Base-by-base conservation (phyloP, 306 rosid species). In the Quercus dentata region DNA sequence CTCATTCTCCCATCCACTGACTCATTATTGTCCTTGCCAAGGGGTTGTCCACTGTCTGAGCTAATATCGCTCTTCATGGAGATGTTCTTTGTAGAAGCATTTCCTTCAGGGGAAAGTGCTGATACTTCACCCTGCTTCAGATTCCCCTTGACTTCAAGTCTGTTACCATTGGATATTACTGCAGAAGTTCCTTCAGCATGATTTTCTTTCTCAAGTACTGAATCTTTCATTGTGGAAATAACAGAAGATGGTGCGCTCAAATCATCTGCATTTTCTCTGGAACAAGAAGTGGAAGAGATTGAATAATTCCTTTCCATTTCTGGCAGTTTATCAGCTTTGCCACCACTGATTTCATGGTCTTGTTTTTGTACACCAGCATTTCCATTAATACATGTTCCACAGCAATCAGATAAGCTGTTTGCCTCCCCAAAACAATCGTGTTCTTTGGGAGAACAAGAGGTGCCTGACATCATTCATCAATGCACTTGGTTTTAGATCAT, bases 11-110 rank as follows among this genome's bases (percentile, higher is more conserved):
- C 76, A 41, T 80, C 63, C 15, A 68, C 46, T 33, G 38, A 67
- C 51, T 67, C 71, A 31, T 5, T 31, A 67, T 18, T 67, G 28
- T 75, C 69, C 68, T 54, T 57, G 56, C 75, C 76, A 81, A 71
- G 56, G 3, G 72, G 73, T 27, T 74, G 83, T 20, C 73, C 65
- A 69, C 63, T 70, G 76, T 58, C 76, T 69, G 73, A 81, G 73
- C 65, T 23, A 20, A 69, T 38, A 25, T 74, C 69, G 38, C 74
- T 73, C 33, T 74, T 65, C 68, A 64, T 20, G 33, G 78, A 64
- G 58, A 20, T 18, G 41, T 80, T 74, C 74, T 73, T 74, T 33
- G n/a, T 44, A 38, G 52, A 54, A 74, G 61, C 27, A 30, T 49
- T 35, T 23, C 56, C 74, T 33, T 52, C 56, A 10, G 7, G 31